Conservation (phyloP, 2,329 filamentous ascomycete genomes). For the Pseudogymnoascus sp. region DNA sequence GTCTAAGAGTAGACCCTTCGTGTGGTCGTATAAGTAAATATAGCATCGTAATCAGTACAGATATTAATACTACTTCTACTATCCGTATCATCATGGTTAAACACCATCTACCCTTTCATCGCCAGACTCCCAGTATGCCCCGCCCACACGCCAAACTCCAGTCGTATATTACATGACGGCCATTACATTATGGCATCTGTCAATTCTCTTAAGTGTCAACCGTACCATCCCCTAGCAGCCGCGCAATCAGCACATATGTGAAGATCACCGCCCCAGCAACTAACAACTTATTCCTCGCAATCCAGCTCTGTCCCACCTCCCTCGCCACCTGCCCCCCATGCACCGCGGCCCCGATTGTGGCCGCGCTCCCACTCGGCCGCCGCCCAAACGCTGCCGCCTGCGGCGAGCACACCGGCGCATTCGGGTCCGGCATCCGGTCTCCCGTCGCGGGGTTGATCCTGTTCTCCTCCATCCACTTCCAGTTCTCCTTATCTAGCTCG, state of each 20-base stretch:
- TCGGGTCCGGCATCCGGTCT: constrained; percentile 48
- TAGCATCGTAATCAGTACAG: background rate
- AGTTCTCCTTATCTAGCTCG: constrained; percentile 82
- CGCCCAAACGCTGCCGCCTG: constrained; percentile 56
- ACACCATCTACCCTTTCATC: background rate
- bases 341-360: constrained; percentile 57
- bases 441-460: constrained; percentile 74
- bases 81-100: background rate
- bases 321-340: constrained; percentile 68
- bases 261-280: constrained; percentile 66
- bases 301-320: constrained; percentile 75
- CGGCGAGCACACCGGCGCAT: constrained; percentile 46
- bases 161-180: constrained; percentile 1
- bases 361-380: constrained; percentile 51
- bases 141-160: background rate
- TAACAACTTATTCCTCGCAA: constrained; percentile 70
- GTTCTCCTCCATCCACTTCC: constrained; percentile 81
- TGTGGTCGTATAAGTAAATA: background rate
- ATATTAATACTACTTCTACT: background rate
- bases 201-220: background rate
- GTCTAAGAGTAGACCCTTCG: background rate
- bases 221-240: constrained; percentile 47
- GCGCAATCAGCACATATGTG: constrained; percentile 73
- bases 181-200: background rate
- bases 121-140: background rate